A percentile compares a stretch with the other conserved stretches of the same genome.
Evolutionary conservation across 2,329 filamentous ascomycete species (phyloP).

Genomic region (Diaporthe sp.): DNA sequence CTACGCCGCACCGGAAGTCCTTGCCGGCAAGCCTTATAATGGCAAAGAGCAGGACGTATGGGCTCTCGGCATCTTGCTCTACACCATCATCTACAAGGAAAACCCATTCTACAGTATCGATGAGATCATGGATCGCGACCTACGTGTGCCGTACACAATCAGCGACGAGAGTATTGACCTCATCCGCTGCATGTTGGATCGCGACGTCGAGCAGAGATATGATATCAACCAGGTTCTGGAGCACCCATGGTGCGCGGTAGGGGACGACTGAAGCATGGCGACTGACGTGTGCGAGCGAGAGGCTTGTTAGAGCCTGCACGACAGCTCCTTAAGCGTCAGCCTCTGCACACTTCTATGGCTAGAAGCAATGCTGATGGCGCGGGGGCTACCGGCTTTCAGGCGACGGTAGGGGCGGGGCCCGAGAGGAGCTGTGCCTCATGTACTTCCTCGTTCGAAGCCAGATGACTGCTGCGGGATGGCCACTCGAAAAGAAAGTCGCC

Average conservation of each 20-base stretch:
- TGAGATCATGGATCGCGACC: conserved; percentile 97
- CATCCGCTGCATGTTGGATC: conserved; percentile 91
- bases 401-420: background rate
- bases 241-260: conserved; percentile 80
- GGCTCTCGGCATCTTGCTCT: conserved; percentile 95
- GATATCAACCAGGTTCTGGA: conserved; percentile 90
- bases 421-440: background rate
- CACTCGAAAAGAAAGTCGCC: background rate
- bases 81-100: conserved; percentile 99
- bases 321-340: background rate
- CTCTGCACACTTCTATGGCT: background rate
- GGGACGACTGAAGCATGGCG: conserved; percentile 13
- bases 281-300: background rate
- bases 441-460: background rate
- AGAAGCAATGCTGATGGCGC: background rate
- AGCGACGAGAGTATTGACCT: conserved; percentile 95
- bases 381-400: background rate
- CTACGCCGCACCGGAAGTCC: conserved; percentile 97
- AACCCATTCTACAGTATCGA: conserved; percentile 99
- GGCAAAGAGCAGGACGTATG: conserved; percentile 99
- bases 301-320: background rate
- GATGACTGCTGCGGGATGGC: background rate
- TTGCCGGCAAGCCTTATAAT: conserved; percentile 90
- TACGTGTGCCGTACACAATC: conserved; percentile 89
- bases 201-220: conserved; percentile 85